Evolutionary conservation across 2,329 filamentous ascomycete genomes (phyloP).

Genomic region (Paracoccidioides lutzii): DNA sequence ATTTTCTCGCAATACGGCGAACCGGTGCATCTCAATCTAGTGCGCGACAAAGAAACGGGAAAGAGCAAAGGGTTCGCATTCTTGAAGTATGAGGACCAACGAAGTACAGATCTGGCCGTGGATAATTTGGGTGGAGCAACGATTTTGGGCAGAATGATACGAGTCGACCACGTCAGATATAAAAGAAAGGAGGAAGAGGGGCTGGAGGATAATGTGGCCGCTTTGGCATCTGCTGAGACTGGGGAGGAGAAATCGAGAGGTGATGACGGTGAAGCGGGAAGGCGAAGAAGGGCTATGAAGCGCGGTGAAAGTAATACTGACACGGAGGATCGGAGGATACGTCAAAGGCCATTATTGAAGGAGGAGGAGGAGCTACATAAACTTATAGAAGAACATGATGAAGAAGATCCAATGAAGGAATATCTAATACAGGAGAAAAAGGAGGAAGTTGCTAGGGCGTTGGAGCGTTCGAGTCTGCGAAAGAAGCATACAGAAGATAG

Average conservation of each 20-base stretch:
- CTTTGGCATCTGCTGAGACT: slow-evolving; percentile 36
- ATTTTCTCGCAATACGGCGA: slow-evolving; percentile 97
- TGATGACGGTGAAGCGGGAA: slow-evolving; percentile 26
- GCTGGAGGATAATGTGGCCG: slow-evolving; percentile 38
- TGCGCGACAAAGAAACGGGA: slow-evolving; percentile 89
- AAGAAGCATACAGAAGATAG: slow-evolving; percentile 28
- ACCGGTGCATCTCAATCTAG: slow-evolving; percentile 81
- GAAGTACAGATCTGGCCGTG: slow-evolving; percentile 88
- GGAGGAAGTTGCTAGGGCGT: slow-evolving; percentile 65
- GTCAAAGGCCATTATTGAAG: slow-evolving; percentile 51
- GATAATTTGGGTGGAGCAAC: slow-evolving; percentile 86
- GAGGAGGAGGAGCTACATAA: slow-evolving; percentile 71
- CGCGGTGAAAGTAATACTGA: slow-evolving; percentile 34
- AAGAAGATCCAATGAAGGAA: slow-evolving; percentile 95
- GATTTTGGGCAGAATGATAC: slow-evolving; percentile 64
- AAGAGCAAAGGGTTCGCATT: slow-evolving; percentile 92
- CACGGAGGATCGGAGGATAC: slow-evolving; percentile 34
- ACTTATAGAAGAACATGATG: slow-evolving; percentile 68
- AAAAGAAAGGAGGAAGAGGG: slow-evolving; percentile 65
- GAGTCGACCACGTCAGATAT: slow-evolving; percentile 88
- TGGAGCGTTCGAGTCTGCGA: slow-evolving; percentile 34
- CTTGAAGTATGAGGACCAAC: slow-evolving; percentile 96
- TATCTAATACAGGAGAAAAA: slow-evolving; percentile 85
- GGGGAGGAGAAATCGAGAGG: slow-evolving; percentile 17
- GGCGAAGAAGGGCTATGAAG: slow-evolving; percentile 21